Base-by-base conservation (phyloP, 108 stramenopile genomes). In the Fragilaria crotonensis region DNA sequence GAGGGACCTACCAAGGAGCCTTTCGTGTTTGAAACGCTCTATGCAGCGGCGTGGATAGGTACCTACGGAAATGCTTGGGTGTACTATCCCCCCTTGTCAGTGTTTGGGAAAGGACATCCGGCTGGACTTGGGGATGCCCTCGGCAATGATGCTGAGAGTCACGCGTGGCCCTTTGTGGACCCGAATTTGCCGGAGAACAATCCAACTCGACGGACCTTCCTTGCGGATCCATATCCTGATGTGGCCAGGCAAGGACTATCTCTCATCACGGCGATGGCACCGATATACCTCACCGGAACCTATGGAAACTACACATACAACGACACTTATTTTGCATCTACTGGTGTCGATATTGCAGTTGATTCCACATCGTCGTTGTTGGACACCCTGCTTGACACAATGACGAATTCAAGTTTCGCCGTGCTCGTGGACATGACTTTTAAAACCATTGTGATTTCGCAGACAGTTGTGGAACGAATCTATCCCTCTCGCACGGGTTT, bases 321-420 rank as follows among this genome's bases (percentile, higher is more conserved):
- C 21, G 64, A 66, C 57, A 54, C 51, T 2, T 66, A 66, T 23
- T 23, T 66, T n/a, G 64, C 64, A 21, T 66, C 64, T 4, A 47
- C 47, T 4, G 64, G 64, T n/a, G 32, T 66, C 17, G 64, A 66
- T 27, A 66, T 66, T 14, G 57, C 28, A 4, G 57, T 59, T 7
- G 41, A 17, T 5, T 66, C 64, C 4, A 29, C 33, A n/a, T 59
- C 57, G 17, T 30, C 52, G 4, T 30, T 66, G 2, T 18, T 66
- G 23, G 64, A 66, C 27, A 57, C 48, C 23, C 22, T 66, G n/a
- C 17, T 30, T 20, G 64, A 54, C 32, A 47, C 46, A 17, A 26
- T 66, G 21, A 59, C 64, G 5, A 20, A 11, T 11, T 9, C 25
- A 0, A 66, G 64, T 53, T 66, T 66, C 47, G 64, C 44, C 20